A percentile compares a stretch with the other conserved stretches of the same genome.
These are phyloP conservation scores for Micractinium sp. DNA, from an alignment of 139 green algal genomes.

Conservation along the genomic window DNA sequence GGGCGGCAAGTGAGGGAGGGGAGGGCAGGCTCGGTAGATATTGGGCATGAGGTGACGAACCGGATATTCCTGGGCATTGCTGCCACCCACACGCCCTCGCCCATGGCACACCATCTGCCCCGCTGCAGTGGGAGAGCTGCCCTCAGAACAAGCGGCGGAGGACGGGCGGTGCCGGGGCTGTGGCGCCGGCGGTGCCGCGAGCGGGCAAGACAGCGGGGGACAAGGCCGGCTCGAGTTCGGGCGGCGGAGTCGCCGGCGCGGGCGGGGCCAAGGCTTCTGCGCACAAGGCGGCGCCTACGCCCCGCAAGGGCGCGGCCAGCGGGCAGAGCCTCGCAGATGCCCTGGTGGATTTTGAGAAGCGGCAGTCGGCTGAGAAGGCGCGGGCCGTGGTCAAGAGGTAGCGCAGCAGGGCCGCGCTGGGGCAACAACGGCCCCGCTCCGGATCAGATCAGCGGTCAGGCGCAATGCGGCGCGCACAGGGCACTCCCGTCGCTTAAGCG, in stretches of 20 bases:
- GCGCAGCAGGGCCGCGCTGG: background rate
- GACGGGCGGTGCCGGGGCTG: background rate
- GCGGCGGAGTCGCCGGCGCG: background rate
- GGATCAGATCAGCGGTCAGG: background rate
- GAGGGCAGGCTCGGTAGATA: background rate
- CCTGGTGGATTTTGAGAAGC: background rate
- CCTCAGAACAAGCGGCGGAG: background rate
- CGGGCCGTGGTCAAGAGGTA: background rate
- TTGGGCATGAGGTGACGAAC: no score
- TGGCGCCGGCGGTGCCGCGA: background rate
- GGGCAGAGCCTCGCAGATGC: background rate
- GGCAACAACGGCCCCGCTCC: no score
- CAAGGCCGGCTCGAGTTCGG: background rate
- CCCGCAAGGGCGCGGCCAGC: no score
- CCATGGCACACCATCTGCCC: no score
- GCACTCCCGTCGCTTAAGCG: background rate
- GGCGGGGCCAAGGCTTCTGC: background rate
- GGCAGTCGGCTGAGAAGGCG: background rate
- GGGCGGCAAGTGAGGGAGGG: background rate
- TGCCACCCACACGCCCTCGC: background rate
- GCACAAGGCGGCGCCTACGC: background rate
- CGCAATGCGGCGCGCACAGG: background rate
- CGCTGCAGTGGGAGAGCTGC: background rate
- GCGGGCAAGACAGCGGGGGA: background rate
- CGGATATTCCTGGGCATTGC: no score